Conservation (phyloP, 306 rosid genomes). For the Sicyos baderoa region DNA sequence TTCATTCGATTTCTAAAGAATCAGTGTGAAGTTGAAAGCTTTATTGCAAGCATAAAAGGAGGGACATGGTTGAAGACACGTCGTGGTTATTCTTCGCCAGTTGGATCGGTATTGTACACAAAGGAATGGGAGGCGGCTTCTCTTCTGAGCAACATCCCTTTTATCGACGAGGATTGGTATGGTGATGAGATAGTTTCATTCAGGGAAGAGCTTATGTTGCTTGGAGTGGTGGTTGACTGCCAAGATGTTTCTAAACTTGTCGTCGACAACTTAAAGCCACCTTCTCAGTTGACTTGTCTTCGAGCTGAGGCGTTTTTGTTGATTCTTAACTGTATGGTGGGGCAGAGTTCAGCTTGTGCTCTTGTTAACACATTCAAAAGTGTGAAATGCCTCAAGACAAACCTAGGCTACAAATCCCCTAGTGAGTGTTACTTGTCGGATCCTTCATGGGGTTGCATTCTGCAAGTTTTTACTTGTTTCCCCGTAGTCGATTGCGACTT, state of each 20-base stretch:
- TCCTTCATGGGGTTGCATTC: conserved; percentile 51
- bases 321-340: conserved; percentile 31
- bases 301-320: conserved; percentile 42
- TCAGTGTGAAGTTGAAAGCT: conserved; percentile 22
- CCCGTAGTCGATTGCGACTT: conserved; percentile 42
- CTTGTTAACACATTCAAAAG: conserved; percentile 25
- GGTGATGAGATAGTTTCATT: conserved; percentile 41
- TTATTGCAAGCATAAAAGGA: conserved; percentile 34
- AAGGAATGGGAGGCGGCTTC: conserved; percentile 46
- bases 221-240: conserved; percentile 48
- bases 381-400: conserved; percentile 47
- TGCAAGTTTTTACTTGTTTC: conserved; percentile 40
- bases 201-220: conserved; percentile 43
- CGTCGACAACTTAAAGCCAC: conserved; percentile 38
- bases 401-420: conserved; percentile 41
- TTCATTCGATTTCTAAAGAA: conserved; percentile 42
- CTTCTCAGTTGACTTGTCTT: conserved; percentile 27
- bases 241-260: conserved; percentile 29
- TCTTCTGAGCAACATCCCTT: conserved; percentile 53
- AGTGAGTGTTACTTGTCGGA: conserved; percentile 43
- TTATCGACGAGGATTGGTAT: conserved; percentile 37
- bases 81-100: conserved; percentile 47
- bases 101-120: conserved; percentile 44
- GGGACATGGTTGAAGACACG: conserved; percentile 51
- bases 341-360: neutral